Evolutionary conservation across 1,284 basidiomycete species (phyloP), one percentile per base, ranked within the genome.

Genomic region (Ustilago nuda): DNA sequence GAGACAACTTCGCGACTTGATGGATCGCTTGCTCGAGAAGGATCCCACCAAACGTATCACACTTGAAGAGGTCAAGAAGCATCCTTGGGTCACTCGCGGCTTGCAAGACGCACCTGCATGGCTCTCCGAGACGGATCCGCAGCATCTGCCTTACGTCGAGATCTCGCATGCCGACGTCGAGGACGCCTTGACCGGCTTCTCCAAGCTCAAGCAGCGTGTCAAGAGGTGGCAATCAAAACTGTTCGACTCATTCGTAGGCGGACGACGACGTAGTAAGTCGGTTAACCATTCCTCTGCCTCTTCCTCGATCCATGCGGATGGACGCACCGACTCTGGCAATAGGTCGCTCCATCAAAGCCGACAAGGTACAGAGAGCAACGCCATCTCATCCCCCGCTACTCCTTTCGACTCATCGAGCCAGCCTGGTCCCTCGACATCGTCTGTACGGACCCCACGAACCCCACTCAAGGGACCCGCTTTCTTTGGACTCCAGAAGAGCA

Each of bases 161-260:
- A 91, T 96, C 35, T 92, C 93, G 0, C 89, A 90, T n/a, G 91
- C 91, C 62, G 95, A 97, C 77, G 91, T 94, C 3, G 90, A 89
- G 27, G 91, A 90, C 23, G 94, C 94, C 15, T 51, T 84, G 19
- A 84, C 83, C 3, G 83, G 81, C 56, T 82, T 82, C 41, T 79
- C 79, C 41, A 78, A 80, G 52, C 57, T 84, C 62, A 83, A 82
- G 68, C 80, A 78, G 57, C 64, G 69, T n/a, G 67, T 83, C 50
- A 81, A 82, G 63, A 59, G 64, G 46, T 80, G 76, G 71, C 82
- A 80, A 39, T 66, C 66, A 19, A 83, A 73, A 68, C 65, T 84
- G 17, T 61, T 80, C 39, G 76, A 73, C 35, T 72, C 76, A 7
- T 72, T 82, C 11, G 55, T 33, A 9, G 72, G 72, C 13, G 72